Evolutionary conservation across 768 basidiomycete species (phyloP), one percentile per base, ranked within the genome.

Genomic region (Russula sp.): DNA sequence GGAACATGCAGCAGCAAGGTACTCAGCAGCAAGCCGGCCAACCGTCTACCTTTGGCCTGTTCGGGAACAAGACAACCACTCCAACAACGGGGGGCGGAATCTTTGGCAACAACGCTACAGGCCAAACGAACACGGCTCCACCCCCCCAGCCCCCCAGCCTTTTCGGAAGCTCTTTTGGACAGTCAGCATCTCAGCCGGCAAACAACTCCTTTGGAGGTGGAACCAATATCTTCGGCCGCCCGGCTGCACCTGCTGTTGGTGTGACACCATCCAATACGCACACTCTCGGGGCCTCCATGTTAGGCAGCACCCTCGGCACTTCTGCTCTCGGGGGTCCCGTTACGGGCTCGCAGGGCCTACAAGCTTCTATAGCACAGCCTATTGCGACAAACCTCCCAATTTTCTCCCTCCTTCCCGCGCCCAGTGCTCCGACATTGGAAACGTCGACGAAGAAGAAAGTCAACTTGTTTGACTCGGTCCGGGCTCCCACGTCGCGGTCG

Each of bases 281-380:
- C 38, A 39, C 57, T 16, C 52, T 63, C 7, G 62, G 62, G 18
- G n/a, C 46, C 41, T 63, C 62, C 54, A 42, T 86, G 14, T 88
- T 88, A 61, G 85, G 85, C 34, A 77, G 73, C 58, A 70, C 78
- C 7, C 71, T 83, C 32, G 77, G 76, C 50, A 71, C 75, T 11
- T 80, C 70, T 48, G 73, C 75, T 57, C 74, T 77, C n/a, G 81
- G 74, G 36, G 75, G 77, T 45, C 83, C 83, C 20, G 38, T 51
- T 34, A 66, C 67, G 39, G 57, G 49, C 38, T 67, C 67, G 11
- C 72, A 71, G 73, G 83, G 83, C n/a, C 76, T 96, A 56, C 88
- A 87, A 9, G 90, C 93, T 1, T 94, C 94, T 20, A 91, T 98
- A 69, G 86, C 89, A 32, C 89, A 95, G 71, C 90, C 90, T 8